phyloP scores from a whole-genome alignment of 176 grass and related monocot species.

The Rhynchospora breviuscula region DNA sequence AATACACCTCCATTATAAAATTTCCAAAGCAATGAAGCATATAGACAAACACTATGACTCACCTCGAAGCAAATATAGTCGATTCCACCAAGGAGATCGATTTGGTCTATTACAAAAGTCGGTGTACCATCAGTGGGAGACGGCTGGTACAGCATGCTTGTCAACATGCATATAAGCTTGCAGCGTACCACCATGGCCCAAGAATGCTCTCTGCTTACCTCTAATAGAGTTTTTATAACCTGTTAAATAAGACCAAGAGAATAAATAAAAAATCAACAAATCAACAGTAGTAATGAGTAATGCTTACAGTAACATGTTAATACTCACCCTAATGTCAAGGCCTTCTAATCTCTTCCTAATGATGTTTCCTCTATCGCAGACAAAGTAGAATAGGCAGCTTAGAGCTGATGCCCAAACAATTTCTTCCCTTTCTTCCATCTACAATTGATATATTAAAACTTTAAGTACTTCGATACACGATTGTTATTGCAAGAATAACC shows the following conservation, averaged over 20 bases:
- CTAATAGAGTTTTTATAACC: slow-evolving; percentile 89
- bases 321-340: slow-evolving; percentile 92
- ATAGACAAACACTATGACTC: not conserved
- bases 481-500: not conserved
- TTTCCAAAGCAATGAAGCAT: not conserved
- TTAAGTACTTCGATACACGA: not conserved
- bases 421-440: slow-evolving; percentile 93
- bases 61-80: slow-evolving; percentile 97
- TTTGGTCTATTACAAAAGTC: slow-evolving; percentile 51
- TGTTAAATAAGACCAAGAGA: slow-evolving; percentile 18
- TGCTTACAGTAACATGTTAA: slow-evolving; percentile 7
- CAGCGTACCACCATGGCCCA: slow-evolving; percentile 90
- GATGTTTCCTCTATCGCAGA: slow-evolving; percentile 89
- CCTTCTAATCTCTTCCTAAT: slow-evolving; percentile 80
- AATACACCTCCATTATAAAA: slow-evolving; percentile 14
- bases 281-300: slow-evolving; percentile 9
- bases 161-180: slow-evolving; percentile 94
- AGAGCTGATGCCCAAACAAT: slow-evolving; percentile 97
- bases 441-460: slow-evolving; percentile 1
- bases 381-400: slow-evolving; percentile 96
- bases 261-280: slow-evolving; percentile 18
- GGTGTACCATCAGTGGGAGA: slow-evolving; percentile 49
- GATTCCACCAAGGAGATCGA: slow-evolving; percentile 87
- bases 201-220: slow-evolving; percentile 78
- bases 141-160: slow-evolving; percentile 86